Percentiles rank a stretch among this genome's conserved stretches.
Conservation (phyloP, 768 basidiomycete species). For the Pisolithus tinctorius region DNA sequence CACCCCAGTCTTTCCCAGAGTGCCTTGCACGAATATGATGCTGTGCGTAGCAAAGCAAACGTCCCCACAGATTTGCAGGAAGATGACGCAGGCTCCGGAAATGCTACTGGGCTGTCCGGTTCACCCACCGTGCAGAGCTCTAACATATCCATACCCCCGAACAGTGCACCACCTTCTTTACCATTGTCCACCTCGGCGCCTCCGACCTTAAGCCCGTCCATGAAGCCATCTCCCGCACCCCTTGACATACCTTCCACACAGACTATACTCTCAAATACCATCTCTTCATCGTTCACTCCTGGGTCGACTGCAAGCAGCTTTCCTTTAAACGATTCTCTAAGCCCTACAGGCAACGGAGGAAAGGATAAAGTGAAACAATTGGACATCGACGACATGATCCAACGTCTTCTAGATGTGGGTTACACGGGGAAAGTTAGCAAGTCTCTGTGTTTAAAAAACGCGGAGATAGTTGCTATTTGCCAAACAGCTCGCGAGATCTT, state of each 20-base stretch:
- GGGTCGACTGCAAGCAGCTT: constrained; percentile 41
- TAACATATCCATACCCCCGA: constrained; percentile 32
- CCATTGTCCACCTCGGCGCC: constrained; percentile 15
- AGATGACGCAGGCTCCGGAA: constrained; percentile 30
- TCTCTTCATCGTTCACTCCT: constrained; percentile 42
- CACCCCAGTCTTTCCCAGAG: constrained; percentile 35
- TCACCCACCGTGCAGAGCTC: constrained; percentile 27
- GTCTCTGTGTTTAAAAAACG: constrained; percentile 90
- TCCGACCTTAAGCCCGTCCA: constrained; percentile 9
- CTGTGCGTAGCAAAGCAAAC: constrained; percentile 25
- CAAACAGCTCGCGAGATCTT: constrained; percentile 95
- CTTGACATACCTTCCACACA: constrained; percentile 77
- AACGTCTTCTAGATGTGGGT: constrained; percentile 90
- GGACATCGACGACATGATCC: constrained; percentile 98
- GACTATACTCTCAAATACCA: constrained; percentile 77
- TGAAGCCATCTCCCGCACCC: constrained; percentile 44
- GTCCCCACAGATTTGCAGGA: constrained; percentile 28
- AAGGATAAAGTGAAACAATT: constrained; percentile 64
- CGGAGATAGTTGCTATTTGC: constrained; percentile 92
- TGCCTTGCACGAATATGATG: constrained; percentile 29
- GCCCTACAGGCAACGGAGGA: constrained; percentile 30
- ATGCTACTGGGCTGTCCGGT: constrained; percentile 27
- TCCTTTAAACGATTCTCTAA: constrained; percentile 30
- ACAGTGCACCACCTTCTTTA: constrained; percentile 35
- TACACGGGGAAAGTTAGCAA: constrained; percentile 99